Conservation (phyloP, 352 stramenopile species). For the Phytophthora citricola region DNA sequence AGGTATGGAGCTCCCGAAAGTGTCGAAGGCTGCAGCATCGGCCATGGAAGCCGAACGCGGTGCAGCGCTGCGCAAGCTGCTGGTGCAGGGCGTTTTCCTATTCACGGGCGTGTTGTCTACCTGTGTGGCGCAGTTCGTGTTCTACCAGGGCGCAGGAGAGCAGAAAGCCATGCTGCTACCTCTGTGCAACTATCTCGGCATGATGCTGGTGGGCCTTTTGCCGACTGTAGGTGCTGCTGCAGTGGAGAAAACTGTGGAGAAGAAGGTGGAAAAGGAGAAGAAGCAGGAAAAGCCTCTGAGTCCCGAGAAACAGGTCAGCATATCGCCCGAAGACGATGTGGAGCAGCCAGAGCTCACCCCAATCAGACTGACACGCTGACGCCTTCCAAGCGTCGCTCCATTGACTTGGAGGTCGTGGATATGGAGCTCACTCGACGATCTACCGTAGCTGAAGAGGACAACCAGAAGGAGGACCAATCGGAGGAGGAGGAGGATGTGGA, state of each 20-base stretch:
- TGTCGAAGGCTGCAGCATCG: conserved; percentile 6
- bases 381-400: conserved; percentile 7
- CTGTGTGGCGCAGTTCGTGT: conserved; percentile 84
- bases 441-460: conserved; percentile 22
- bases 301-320: not conserved
- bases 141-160: conserved; percentile 84
- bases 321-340: conserved; percentile 27
- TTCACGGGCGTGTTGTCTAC: conserved; percentile 87
- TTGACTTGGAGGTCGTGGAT: conserved; percentile 21
- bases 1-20: conserved; percentile 32
- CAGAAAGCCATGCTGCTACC: conserved; percentile 88
- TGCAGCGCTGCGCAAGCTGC: conserved; percentile 19
- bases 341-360: conserved; percentile 43
- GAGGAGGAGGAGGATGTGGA: conserved; percentile 17
- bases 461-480: conserved; percentile 24
- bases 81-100: conserved; percentile 77
- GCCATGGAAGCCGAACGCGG: conserved; percentile 1
- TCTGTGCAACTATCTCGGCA: conserved; percentile 88
- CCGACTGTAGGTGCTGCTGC: conserved; percentile 30
- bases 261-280: conserved; percentile 5
- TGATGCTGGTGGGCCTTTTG: conserved; percentile 85
- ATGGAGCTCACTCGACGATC: conserved; percentile 67
- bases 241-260: conserved; percentile 8
- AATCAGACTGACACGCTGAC: conserved; percentile 18
- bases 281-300: not conserved